Percentiles rank a stretch among this genome's conserved stretches.
Conservation (phyloP, 441 rosid species). For the Theobroma grandiflorum region DNA sequence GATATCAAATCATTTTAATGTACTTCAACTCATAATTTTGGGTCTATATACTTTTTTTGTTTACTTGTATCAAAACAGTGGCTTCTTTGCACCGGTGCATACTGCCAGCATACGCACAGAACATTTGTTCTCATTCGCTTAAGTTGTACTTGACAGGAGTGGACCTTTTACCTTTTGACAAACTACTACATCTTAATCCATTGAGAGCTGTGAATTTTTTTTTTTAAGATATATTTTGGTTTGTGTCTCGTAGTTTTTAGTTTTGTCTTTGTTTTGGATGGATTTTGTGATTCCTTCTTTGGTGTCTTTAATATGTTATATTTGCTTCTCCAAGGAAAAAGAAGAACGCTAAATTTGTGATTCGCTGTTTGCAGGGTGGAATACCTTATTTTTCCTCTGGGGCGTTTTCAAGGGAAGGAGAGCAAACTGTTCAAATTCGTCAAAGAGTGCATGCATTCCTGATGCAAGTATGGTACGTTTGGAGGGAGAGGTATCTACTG, state of each 20-base stretch:
- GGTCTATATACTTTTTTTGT: not conserved
- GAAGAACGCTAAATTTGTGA: constrained; percentile 3
- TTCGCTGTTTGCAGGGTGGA: constrained; percentile 85
- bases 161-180: not conserved
- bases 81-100: not conserved
- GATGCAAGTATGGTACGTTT: constrained; percentile 40
- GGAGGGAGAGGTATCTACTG: constrained; percentile 39
- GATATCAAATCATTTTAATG: not conserved
- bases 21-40: not conserved
- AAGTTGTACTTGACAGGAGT: not conserved
- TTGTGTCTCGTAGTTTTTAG: constrained; percentile 1
- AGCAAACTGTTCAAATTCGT: constrained; percentile 45
- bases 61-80: not conserved
- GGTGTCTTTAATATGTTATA: not conserved
- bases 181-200: not conserved
- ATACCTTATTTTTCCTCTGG: constrained; percentile 88
- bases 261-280: not conserved
- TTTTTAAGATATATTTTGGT: not conserved
- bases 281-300: not conserved
- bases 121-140: not conserved
- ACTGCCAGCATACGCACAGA: not conserved
- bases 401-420: constrained; percentile 88
- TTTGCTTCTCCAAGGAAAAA: not conserved
- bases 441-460: constrained; percentile 44
- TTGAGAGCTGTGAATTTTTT: not conserved